Evolutionary conservation across 345 rosid species (phyloP), one percentile per base, ranked within the genome.

Genomic region (Rhodamnia argentea): DNA sequence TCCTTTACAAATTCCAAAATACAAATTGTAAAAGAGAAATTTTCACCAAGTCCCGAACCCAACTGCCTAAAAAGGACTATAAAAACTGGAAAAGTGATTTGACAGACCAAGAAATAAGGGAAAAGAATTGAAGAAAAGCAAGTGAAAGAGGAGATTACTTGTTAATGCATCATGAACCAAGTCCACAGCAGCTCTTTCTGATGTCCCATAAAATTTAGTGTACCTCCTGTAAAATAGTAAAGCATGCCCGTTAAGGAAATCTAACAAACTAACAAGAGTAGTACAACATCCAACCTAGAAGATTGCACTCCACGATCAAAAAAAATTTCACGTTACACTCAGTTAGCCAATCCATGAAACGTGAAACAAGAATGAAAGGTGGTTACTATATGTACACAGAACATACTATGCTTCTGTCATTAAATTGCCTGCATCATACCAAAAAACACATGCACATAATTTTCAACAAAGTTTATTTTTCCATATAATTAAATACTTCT

Each of bases 141-240:
- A 70, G 81, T 37, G 81, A 37, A 70, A 70, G 47, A 37, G 81
- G 81, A 37, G 81, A 70, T 70, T 93, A 97, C 99, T 90, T 92
- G 89, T 95, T 83, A 95, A 90, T 83, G 99, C 97, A 92, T 97
- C 96, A 91, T 97, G 99, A 86, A 93, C 99, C 92, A 97, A 91
- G 86, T 95, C 88, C 88, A 88, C 83, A 86, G 99, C 96, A 70
- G 97, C 98, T 89, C 92, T 89, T 90, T 95, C 97, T 55, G 98
- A 97, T 51, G 95, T 95, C 82, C 99, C 98, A 84, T 94, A 97
- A 90, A 95, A 97, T 91, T 95, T 97, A 52, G 98, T 95, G 88
- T 97, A 97, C 89, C 99, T 93, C 96, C 99, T 97, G 92, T 85
- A 70, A 70, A 70, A 70, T 70, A 18, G 81, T 42, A 37, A 10